Evolutionary conservation across 306 rosid species (phyloP).

Genomic region (Rubus parviflorus): DNA sequence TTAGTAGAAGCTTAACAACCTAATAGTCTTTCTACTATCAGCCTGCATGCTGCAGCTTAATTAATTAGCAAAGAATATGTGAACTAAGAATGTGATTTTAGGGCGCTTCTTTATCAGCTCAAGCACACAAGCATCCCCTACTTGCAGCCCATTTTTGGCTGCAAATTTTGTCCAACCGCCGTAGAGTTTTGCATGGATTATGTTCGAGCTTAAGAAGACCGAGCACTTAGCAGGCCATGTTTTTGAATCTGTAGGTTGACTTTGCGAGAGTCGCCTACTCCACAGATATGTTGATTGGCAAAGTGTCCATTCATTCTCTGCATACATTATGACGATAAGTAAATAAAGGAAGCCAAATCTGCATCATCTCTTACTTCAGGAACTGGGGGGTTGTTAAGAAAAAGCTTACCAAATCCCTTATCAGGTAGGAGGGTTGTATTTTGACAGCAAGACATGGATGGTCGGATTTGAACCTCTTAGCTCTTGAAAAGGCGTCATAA

Average conservation of each 20-base stretch:
- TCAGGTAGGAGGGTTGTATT: not conserved
- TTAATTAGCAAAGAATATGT: not conserved
- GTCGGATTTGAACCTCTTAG: not conserved
- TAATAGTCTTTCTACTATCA: not conserved
- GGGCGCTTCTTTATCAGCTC: not conserved
- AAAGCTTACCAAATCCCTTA: not conserved
- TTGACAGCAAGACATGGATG: not conserved
- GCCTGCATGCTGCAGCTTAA: not conserved
- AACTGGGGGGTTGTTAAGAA: not conserved
- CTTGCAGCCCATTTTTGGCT: not conserved
- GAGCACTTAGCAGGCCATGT: not conserved
- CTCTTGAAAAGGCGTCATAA: not conserved
- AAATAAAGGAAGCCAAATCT: not conserved
- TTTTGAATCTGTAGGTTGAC: not conserved
- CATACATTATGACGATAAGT: not conserved
- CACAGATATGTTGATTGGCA: not conserved
- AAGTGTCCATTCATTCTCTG: not conserved
- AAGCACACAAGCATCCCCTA: not conserved
- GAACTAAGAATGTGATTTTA: not conserved
- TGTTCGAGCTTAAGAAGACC: not conserved
- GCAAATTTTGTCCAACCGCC: not conserved
- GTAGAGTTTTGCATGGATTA: not conserved
- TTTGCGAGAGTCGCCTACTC: not conserved
- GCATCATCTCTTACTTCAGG: not conserved
- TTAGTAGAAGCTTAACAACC: not conserved